Evolutionary conservation across 2,329 filamentous ascomycete species (phyloP).

Genomic region (Botrytis sinoallii): DNA sequence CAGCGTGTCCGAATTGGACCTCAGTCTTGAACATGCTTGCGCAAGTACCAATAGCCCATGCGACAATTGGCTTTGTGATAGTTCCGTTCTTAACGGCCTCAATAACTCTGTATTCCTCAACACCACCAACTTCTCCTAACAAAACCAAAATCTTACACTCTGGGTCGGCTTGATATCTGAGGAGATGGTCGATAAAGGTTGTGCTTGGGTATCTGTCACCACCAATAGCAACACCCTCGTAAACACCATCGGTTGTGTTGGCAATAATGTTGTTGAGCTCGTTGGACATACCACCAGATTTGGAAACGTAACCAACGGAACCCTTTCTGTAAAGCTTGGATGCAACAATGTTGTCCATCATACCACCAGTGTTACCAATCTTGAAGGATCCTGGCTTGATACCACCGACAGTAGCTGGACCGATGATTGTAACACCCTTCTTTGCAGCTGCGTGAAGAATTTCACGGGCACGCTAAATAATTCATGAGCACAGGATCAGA

Average conservation of each 20-base stretch:
- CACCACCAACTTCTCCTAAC: conserved; percentile 97
- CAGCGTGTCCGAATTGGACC: conserved; percentile 98
- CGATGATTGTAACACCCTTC: conserved; percentile 99
- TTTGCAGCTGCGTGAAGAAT: conserved; percentile 95
- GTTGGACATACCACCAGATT: conserved; percentile 99
- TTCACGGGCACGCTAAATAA: conserved; percentile 80
- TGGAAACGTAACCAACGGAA: conserved; percentile 98
- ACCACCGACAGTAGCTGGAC: conserved; percentile 95
- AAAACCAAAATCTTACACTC: conserved; percentile 96
- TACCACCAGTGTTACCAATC: conserved; percentile 99
- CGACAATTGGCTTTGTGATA: conserved; percentile 98
- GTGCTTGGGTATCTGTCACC: conserved; percentile 98
- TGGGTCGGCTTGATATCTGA: conserved; percentile 93
- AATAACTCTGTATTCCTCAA: conserved; percentile 99
- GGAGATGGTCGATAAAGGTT: conserved; percentile 97
- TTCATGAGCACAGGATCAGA: conserved; percentile 33
- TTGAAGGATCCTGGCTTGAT: conserved; percentile 99
- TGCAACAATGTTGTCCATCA: conserved; percentile 99
- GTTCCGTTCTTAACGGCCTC: conserved; percentile 91
- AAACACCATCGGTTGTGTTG: conserved; percentile 94
- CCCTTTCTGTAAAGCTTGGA: conserved; percentile 99
- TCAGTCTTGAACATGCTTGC: conserved; percentile 99
- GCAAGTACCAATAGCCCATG: conserved; percentile 99
- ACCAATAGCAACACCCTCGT: conserved; percentile 98
- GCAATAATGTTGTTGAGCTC: conserved; percentile 99